Base-by-base conservation (phyloP, 306 rosid genomes). In the Luffa acutangula region DNA sequence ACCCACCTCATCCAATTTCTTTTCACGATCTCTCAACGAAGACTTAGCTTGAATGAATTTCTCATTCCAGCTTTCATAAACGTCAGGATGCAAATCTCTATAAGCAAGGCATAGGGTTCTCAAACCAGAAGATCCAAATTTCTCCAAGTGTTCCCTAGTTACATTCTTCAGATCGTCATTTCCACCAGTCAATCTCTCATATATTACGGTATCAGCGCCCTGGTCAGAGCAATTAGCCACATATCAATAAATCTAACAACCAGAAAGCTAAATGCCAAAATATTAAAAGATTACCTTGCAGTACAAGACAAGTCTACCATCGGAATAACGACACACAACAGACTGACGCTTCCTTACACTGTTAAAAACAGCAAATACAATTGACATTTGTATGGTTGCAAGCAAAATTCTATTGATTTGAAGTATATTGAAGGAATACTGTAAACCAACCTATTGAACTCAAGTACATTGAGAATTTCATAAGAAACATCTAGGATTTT, bases 311-410 rank as follows among this genome's bases (percentile, higher is more conserved):
- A 95, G 97, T 85, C 93, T 88, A 66, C 98, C 98, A 90, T 95
- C 91, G 9, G 95, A 93, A 88, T 90, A 95, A 42, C 97, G 97
- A 78, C 98, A 95, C 73, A 95, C 89, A 78, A 95, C 97, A 43
- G 98, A 95, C 81, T 95, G 98, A 56, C 98, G 98, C 90, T 95
- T 95, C 89, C 98, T 88, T 70, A 93, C 91, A 89, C 97, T 95
- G 84, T 79, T 80, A 81, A 60, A 64, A 84, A 72, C 81, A 85
- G 63, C 49, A 78, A 78, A 71, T 56, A 71, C 56, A 85, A 78
- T 76, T 58, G 20, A 58, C 63, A 76, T 81, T 65, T 58, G 42
- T 69, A 79, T 48, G 45, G 31, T 75, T 34, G 77, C 57, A 77
- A 62, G 53, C 66, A 33, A 79, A 36, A 66, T 74, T 41, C 53